These are phyloP conservation scores for Epichloe elymi DNA, from an alignment of 2,329 filamentous ascomycete species.

Conservation along the genomic window DNA sequence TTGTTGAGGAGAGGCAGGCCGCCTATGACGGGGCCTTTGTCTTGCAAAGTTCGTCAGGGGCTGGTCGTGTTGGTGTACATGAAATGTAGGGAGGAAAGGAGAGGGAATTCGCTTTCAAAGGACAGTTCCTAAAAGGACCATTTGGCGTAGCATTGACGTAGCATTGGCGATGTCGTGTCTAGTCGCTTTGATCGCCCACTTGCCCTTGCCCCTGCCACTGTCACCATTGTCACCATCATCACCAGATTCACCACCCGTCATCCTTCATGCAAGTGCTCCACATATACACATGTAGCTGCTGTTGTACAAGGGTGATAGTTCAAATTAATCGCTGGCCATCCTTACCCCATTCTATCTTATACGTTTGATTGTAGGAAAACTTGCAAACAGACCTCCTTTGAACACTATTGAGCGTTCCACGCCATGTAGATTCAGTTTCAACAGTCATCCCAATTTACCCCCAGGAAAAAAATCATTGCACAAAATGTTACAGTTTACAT, in stretches of 20 bases:
- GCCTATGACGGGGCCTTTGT: not conserved
- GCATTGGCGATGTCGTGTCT: no score
- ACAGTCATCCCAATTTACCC: not conserved
- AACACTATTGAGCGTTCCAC: slow-evolving; percentile 12
- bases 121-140: no score
- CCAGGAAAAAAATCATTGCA: slow-evolving; percentile 1
- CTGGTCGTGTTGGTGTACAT: not conserved
- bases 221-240: no score
- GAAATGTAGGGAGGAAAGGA: no score
- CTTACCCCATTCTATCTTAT: slow-evolving; percentile 19
- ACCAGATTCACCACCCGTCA: no score
- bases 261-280: no score
- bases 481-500: slow-evolving; percentile 44
- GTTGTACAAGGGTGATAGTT: not conserved
- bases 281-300: not conserved
- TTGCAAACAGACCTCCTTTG: slow-evolving; percentile 12
- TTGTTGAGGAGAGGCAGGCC: not conserved
- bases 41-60: not conserved
- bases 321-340: slow-evolving; percentile 3
- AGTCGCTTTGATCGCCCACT: no score
- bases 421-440: slow-evolving; percentile 8
- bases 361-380: slow-evolving; percentile 18
- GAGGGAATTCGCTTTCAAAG: no score
- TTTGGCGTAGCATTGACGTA: no score
- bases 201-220: no score